Evolutionary conservation across 2,329 filamentous ascomycete genomes (phyloP), one percentile per base, ranked within the genome.

Genomic region (Fusarium tupiense): DNA sequence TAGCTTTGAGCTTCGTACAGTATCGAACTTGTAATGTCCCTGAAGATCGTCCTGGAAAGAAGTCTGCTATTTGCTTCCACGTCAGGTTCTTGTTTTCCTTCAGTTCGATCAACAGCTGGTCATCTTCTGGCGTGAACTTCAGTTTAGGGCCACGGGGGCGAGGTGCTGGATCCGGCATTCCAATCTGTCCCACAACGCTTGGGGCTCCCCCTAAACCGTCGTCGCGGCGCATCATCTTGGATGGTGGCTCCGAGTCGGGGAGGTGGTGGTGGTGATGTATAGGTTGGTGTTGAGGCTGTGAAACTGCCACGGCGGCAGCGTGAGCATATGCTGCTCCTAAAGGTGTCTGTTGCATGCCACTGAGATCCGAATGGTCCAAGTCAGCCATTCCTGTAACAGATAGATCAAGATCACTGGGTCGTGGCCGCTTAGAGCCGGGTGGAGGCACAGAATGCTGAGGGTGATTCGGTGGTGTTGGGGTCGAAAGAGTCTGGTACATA

Each of bases 31-130:
- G 95, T 70, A 98, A 85, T 37, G 95, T 98, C 24, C 95, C 95
- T 52, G 94, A 97, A 67, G 94, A 96, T 66, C 95, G 88, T 4
- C 95, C 95, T 2, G 95, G 95, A 77, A 98, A 98, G 84, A 98
- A 98, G 80, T 98, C 95, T 64, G 95, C 94, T 79, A 98, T 98
- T 86, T 98, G 95, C 84, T 97, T 98, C 95, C 95, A 98, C 9
- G 95, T 97, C 80, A 98, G 86, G 80, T 94, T 95, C 83, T 96
- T 97, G 80, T 96, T 95, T 84, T 98, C 95, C 83, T 98, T 98
- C 71, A 98, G 86, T 80, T 97, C 94, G 64, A 98, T 92, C 61
- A 98, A 87, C 54, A 97, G 85, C 76, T 93, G 91, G 82, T 98
- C 95, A 81, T 98, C 95, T 82, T 97, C 95, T 16, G 94, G 91